A percentile compares a stretch with the other conserved stretches of the same genome.
phyloP scores from a whole-genome alignment of 495 filamentous ascomycete species.

The Aspergillus saccharolyticus region DNA sequence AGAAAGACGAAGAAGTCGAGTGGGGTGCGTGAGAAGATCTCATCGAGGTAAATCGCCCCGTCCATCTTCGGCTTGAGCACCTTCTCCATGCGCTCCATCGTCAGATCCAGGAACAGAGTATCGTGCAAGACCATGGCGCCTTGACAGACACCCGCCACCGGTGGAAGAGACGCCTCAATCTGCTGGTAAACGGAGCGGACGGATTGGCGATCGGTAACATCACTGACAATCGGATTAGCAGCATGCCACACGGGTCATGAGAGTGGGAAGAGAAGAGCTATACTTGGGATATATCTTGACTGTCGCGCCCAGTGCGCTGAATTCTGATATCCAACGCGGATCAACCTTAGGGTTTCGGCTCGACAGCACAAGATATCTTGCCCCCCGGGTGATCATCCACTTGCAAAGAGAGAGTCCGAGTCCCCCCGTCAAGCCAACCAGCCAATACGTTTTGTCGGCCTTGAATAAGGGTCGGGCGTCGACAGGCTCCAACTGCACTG shows the following conservation, averaged over 20 bases:
- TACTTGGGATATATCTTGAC: too few species aligned
- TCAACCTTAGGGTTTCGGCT: conserved; percentile 2
- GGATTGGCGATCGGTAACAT: background rate
- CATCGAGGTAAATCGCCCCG: conserved; percentile 14
- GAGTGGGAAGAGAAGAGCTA: background rate
- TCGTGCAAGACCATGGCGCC: conserved; percentile 54
- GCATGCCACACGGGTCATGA: too few species aligned
- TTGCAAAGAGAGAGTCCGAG: conserved; percentile 19
- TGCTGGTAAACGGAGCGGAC: conserved; percentile 13
- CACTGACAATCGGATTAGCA: too few species aligned
- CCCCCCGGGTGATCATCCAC: conserved; percentile 20
- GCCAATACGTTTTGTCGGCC: conserved; percentile 18
- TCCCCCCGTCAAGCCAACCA: conserved; percentile 20
- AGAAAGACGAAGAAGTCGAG: conserved; percentile 9
- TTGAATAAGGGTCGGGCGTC: too few species aligned
- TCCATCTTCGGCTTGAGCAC: conserved; percentile 43
- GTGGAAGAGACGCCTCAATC: conserved; percentile 26
- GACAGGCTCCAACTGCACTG: background rate
- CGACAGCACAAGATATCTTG: conserved; percentile 10
- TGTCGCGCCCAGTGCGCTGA: too few species aligned
- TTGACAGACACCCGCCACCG: conserved; percentile 46
- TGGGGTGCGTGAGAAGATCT: background rate
- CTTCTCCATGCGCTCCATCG: conserved; percentile 29
- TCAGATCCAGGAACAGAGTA: conserved; percentile 44
- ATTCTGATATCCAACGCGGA: background rate